These are phyloP conservation scores for Xerocomus minutiporus DNA, from an alignment of 1,284 basidiomycete genomes.

Conservation along the genomic window DNA sequence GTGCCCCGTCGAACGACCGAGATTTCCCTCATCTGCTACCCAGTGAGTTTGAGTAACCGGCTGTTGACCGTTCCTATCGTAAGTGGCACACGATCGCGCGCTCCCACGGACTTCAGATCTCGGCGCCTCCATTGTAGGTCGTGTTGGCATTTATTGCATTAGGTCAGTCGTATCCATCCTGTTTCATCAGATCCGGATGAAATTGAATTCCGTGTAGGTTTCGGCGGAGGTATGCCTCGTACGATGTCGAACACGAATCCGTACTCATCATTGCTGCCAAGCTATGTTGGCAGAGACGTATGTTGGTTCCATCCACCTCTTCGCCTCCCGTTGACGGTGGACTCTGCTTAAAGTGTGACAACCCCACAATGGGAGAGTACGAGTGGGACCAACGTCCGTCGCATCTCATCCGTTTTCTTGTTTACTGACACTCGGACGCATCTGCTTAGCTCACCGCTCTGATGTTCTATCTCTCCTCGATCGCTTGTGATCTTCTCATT, in stretches of 20 bases:
- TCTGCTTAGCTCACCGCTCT: constrained; percentile 26
- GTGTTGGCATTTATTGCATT: constrained; percentile 28
- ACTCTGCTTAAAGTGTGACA: constrained; percentile 11
- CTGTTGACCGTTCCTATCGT: constrained; percentile 29
- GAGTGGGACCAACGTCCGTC: constrained; percentile 26
- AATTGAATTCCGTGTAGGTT: constrained; percentile 13
- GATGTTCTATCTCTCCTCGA: constrained; percentile 29
- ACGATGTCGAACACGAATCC: background rate
- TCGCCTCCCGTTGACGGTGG: background rate
- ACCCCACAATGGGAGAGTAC: constrained; percentile 28
- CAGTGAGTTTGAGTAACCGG: constrained; percentile 29
- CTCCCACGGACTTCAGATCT: background rate
- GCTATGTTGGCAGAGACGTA: constrained; percentile 29
- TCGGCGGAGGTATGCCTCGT: constrained; percentile 23
- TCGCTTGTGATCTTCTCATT: constrained; percentile 32
- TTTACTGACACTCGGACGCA: background rate
- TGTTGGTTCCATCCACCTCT: background rate
- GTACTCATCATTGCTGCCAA: constrained; percentile 9
- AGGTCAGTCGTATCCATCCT: constrained; percentile 17
- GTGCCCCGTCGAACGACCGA: constrained; percentile 2
- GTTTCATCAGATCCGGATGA: background rate
- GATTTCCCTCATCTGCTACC: background rate
- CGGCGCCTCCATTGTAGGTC: constrained; percentile 13
- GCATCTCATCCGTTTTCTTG: background rate
- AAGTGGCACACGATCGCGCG: constrained; percentile 11